phyloP scores from a whole-genome alignment of 768 basidiomycete genomes.

The Tylopilus plumbeoviolaceoides region DNA sequence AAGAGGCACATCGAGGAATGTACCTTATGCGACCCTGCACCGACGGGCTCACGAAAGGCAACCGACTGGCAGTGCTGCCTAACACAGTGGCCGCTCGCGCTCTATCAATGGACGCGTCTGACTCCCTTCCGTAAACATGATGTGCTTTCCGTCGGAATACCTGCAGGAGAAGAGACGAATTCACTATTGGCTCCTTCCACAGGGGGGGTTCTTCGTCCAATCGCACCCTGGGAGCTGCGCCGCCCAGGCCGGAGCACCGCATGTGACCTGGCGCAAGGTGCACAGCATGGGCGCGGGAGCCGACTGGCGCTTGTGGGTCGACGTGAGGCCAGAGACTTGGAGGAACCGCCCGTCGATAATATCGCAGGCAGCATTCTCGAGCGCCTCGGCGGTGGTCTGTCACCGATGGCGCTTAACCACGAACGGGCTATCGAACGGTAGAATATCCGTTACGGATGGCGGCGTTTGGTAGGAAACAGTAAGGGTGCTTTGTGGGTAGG shows the following conservation, averaged over 20 bases:
- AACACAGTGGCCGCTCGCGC: constrained; percentile 5
- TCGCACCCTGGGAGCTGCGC: background rate
- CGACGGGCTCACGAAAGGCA: constrained; percentile 2
- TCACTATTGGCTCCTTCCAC: constrained; percentile 1
- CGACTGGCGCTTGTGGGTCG: constrained; percentile 1
- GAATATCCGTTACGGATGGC: background rate
- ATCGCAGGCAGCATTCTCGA: constrained; percentile 8
- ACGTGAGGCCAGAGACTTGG: background rate
- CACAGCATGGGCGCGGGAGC: constrained; percentile 1
- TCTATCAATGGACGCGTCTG: constrained; percentile 2
- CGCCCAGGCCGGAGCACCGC: background rate
- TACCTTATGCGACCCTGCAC: constrained; percentile 14
- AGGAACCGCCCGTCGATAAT: constrained; percentile 2
- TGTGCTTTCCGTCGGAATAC: constrained; percentile 5
- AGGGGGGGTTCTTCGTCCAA: background rate
- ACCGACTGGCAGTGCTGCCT: background rate
- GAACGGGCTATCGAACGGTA: background rate
- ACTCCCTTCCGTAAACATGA: background rate
- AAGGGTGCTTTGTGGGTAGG: no score
- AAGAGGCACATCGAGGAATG: background rate
- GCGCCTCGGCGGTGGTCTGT: constrained; percentile 1
- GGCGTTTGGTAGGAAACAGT: background rate
- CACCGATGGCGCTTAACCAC: constrained; percentile 5
- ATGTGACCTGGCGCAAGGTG: background rate
- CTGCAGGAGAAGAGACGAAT: constrained; percentile 8